Base-by-base conservation (phyloP, 2,329 filamentous ascomycete species). In the Penicillium sp. region DNA sequence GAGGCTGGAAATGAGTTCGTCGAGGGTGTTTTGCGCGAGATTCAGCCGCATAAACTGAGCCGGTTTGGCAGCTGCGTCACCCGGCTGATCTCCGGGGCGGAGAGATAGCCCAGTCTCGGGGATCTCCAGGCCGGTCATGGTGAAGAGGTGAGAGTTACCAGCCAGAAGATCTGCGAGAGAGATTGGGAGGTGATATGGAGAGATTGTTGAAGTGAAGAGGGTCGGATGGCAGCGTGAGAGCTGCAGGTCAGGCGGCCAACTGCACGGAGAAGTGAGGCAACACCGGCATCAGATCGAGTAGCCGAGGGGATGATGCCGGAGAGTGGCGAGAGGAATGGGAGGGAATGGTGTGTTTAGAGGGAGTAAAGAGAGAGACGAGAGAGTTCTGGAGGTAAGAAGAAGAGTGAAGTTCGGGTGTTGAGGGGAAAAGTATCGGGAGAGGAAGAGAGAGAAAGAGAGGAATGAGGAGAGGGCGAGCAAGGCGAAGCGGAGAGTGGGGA, bases 41-140 rank as follows among this genome's bases (percentile, higher is more conserved):
- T 81, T 79, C 65, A 83, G 67, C 63, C 80, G 80, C 75, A 83
- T 80, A 59, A 82, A 76, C 70, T 82, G 81, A 38, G 72, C 66
- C 17, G 75, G 72, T 70, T 77, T 78, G 57, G 66, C 64, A 35
- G 73, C 61, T 49, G 68, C 56, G 59, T 74, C 73, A 38, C 72
- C 71, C 60, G 71, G 69, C 65, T 72, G 70, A 50, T 72, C 70
- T 69, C 73, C 74, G 59, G 59, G 28, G n/a, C 67, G 69, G 60
- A 82, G 79, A 73, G 74, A 73, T 67, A 81, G 68, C 61, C 79
- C 79, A 59, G 70, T 68, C 53, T 76, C 70, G 45, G 79, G 79
- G 45, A 81, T 68, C 42, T 72, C 62, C 42, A 81, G 67, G 13
- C 24, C 59, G 59, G 71, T 62, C 57, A 80, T 80, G 67, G 47